phyloP scores from a whole-genome alignment of 2,329 filamentous ascomycete genomes.

The Pseudogymnoascus sp. region DNA sequence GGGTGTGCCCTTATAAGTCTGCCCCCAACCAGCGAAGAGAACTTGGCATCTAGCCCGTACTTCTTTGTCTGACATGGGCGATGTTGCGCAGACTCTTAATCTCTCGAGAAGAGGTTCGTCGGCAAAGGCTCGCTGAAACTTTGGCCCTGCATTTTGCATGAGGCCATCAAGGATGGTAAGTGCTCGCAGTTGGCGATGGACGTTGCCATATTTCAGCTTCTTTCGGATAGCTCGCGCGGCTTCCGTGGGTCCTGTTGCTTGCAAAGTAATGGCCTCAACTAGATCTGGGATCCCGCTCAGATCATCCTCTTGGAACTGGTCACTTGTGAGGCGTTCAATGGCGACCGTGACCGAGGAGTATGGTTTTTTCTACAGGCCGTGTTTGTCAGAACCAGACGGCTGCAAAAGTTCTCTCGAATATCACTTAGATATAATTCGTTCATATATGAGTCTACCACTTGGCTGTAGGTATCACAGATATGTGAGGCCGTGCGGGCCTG shows the following conservation, averaged over 20 bases:
- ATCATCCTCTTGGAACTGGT: constrained; percentile 85
- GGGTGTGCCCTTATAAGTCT: constrained; percentile 69
- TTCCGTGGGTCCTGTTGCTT: constrained; percentile 77
- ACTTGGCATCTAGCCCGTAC: constrained; percentile 85
- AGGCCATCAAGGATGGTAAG: constrained; percentile 84
- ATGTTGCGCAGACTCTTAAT: constrained; percentile 77
- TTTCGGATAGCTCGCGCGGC: constrained; percentile 88
- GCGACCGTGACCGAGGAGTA: constrained; percentile 91
- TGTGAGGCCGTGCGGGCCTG: background rate
- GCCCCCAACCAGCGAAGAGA: constrained; percentile 80
- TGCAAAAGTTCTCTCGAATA: too few relatives aligned
- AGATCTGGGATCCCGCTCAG: constrained; percentile 86
- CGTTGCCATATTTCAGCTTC: constrained; percentile 95
- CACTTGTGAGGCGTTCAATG: constrained; percentile 82
- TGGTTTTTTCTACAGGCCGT: constrained; percentile 60
- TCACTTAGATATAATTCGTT: too few relatives aligned
- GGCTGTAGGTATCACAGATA: background rate
- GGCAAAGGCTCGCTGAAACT: constrained; percentile 79
- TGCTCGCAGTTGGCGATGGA: constrained; percentile 85
- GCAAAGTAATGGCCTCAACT: constrained; percentile 86
- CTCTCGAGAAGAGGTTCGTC: constrained; percentile 90
- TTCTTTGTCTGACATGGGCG: constrained; percentile 71
- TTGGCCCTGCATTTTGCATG: constrained; percentile 84
- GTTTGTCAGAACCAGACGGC: background rate
- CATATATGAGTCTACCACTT: background rate